These are phyloP conservation scores for Ogataea degrootiae DNA, from an alignment of 805 yeast genomes.

Conservation along the genomic window DNA sequence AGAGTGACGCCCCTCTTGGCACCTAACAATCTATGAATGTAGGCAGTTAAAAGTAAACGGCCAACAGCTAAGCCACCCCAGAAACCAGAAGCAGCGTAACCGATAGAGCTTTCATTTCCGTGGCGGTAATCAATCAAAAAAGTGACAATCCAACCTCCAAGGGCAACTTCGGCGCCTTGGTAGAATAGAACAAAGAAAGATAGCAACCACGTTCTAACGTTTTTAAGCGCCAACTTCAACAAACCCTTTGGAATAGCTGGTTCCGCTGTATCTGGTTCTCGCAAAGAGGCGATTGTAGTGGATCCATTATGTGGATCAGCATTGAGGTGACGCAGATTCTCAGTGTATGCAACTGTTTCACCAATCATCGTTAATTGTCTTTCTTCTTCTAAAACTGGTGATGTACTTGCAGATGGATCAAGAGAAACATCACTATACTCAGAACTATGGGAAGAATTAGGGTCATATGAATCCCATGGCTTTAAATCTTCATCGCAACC, in stretches of 20 bases:
- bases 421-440: neutral
- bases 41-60: slow-evolving; percentile 44
- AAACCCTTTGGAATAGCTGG: slow-evolving; percentile 25
- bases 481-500: slow-evolving; percentile 43
- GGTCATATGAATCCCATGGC: slow-evolving; percentile 31
- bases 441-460: slow-evolving; percentile 3
- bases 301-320: slow-evolving; percentile 2
- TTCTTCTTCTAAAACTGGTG: slow-evolving; percentile 7
- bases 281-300: neutral
- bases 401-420: neutral
- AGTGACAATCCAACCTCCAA: slow-evolving; percentile 70
- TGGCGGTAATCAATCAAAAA: slow-evolving; percentile 52
- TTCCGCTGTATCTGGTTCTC: slow-evolving; percentile 9
- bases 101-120: slow-evolving; percentile 42
- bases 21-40: slow-evolving; percentile 36
- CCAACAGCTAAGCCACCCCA: slow-evolving; percentile 73
- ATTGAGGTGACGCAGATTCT: slow-evolving; percentile 8
- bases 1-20: slow-evolving; percentile 40
- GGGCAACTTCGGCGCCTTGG: slow-evolving; percentile 63
- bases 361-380: slow-evolving; percentile 18
- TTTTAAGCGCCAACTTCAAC: slow-evolving; percentile 35
- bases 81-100: slow-evolving; percentile 63
- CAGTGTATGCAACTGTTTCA: slow-evolving; percentile 14
- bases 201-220: slow-evolving; percentile 41
- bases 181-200: slow-evolving; percentile 55